Base-by-base conservation (phyloP, 2,329 filamentous ascomycete species). In the Penicillium sp. region DNA sequence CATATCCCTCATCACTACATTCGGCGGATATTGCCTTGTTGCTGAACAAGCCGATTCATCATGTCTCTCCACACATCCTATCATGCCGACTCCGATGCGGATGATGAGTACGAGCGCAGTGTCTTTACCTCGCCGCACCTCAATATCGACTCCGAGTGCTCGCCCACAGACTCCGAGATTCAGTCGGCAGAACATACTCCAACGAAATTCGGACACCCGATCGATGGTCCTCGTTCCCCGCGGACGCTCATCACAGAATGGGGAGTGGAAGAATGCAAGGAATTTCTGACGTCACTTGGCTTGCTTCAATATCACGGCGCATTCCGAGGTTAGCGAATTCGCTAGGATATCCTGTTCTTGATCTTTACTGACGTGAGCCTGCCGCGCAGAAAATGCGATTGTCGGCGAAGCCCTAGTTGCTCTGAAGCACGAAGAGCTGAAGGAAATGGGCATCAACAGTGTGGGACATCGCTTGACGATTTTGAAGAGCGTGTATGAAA, bases 381-480 rank as follows among this genome's bases (percentile, higher is more conserved):
- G 9, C n/a, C 8, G n/a, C 8, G 8, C 68, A 93, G 93, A 96
- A 64, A 95, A 99, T 66, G 90, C 89, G 56, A 95, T 99, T 61
- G 86, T 91, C 31, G 93, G 93, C 57, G 90, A 97, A 68, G 92
- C 89, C 44, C 77, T 99, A 55, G 83, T 95, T 49, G 89, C 89
- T 34, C 75, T 99, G 56, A 86, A 88, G 56, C 93, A 97, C 67
- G 88, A 95, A 49, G 92, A 97, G 67, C 77, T 99, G 62, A 95
- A 95, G 72, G 89, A 95, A 66, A 92, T 97, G 84, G 91, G 91
- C 40, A 88, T 99, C 57, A 77, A 79, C 55, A 97, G 92, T 72
- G 89, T 96, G 40, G 93, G 93, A 34, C 93, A 99, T 74, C 86
- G 93, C 52, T 78, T 99, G 62, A 95, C 90, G 18, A 95, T 99